phyloP scores from a whole-genome alignment of 306 rosid species.

The Medicago truncatula region MtrunA17r5.0-ANR NC_053044.1:29332001-29332500 shows the following conservation, averaged over 20 bases:
- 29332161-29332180: slow-evolving; percentile 16
- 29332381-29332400: slow-evolving; percentile 94
- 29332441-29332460: neutral
- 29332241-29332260: neutral
- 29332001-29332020: slow-evolving; percentile 91
- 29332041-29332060: slow-evolving; percentile 93
- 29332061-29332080: slow-evolving; percentile 98
- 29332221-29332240: neutral
- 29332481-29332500: slow-evolving; percentile 11
- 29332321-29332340: slow-evolving; percentile 95
- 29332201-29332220: slow-evolving; percentile 27
- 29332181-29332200: slow-evolving; percentile 2
- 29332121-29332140: slow-evolving; percentile 8
- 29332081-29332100: slow-evolving; percentile 37
- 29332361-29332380: slow-evolving; percentile 97
- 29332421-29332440: slow-evolving; percentile 11
- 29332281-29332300: slow-evolving; percentile 56
- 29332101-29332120: slow-evolving; percentile 21
- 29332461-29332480: neutral
- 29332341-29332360: slow-evolving; percentile 97
- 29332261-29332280: slow-evolving; percentile 29
- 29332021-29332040: slow-evolving; percentile 99
- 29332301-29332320: slow-evolving; percentile 89
- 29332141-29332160: slow-evolving; percentile 22
- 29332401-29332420: slow-evolving; percentile 92